phyloP scores from a whole-genome alignment of 306 rosid species.

The Astragalus membranaceus region DNA sequence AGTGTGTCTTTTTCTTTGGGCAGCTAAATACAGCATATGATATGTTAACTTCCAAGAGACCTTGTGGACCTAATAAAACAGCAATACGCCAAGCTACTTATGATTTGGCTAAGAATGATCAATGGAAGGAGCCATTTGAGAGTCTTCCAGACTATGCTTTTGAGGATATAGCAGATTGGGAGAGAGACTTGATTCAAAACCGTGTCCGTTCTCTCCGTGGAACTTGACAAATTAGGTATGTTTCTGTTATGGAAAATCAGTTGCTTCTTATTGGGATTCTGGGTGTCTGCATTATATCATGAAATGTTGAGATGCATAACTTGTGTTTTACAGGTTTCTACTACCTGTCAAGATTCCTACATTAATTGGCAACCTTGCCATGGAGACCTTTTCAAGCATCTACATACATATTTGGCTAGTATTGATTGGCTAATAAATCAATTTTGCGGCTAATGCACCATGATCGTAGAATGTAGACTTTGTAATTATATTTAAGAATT shows the following conservation, averaged over 20 bases:
- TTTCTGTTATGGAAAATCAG: neutral
- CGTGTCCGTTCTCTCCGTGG: conserved; percentile 60
- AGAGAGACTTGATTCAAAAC: conserved; percentile 69
- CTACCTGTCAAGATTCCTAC: conserved; percentile 7
- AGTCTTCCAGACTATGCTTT: conserved; percentile 78
- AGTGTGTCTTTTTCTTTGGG: conserved; percentile 12
- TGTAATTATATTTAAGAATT: neutral
- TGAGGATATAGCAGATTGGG: conserved; percentile 79
- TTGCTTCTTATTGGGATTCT: neutral
- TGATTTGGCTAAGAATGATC: conserved; percentile 73
- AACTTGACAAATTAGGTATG: conserved; percentile 41
- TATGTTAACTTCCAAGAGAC: conserved; percentile 69
- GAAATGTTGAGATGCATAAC: neutral
- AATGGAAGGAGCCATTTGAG: conserved; percentile 89
- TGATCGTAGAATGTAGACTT: neutral
- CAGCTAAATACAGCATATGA: conserved; percentile 82
- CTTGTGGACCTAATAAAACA: conserved; percentile 79
- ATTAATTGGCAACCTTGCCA: conserved; percentile 1
- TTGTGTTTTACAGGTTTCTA: conserved; percentile 19
- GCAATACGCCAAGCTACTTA: conserved; percentile 82
- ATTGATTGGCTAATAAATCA: conserved; percentile 1
- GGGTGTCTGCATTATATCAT: neutral
- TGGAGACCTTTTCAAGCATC: conserved; percentile 8
- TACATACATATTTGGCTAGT: neutral
- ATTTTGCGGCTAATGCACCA: conserved; percentile 9